Evolutionary conservation across 2,329 filamentous ascomycete species (phyloP), one percentile per base, ranked within the genome.

Genomic region (Colletotrichum euphorbiae): DNA sequence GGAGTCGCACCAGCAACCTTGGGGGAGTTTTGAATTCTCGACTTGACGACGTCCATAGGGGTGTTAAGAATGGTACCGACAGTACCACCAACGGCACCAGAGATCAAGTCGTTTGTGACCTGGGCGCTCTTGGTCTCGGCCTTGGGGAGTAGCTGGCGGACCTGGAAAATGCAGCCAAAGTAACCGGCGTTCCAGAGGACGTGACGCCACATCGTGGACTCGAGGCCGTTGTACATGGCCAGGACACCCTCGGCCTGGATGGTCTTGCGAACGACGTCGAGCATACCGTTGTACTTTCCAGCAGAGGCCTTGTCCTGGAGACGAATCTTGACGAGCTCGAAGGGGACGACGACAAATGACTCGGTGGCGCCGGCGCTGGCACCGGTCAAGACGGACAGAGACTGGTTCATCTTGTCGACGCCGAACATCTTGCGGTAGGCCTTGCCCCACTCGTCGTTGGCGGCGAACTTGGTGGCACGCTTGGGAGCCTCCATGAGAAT

Each of bases 141-240:
- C 77, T 89, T 87, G 70, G 96, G 96, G 52, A 99, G 82, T 73
- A 98, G 84, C 69, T 89, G 87, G 77, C 94, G 92, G 71, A 98
- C 93, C 83, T 99, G 96, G 89, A 97, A 97, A 79, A 99, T 99
- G 82, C 94, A 97, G 76, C 96, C 96, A 80, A 99, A 99, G 87
- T 97, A 98, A 67, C 94, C 95, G 13, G 92, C 89, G 81, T 98
- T 98, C 94, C 94, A 98, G 68, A 86, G 81, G 63, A 86, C 89
- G 81, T 99, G 96, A 71, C 96, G 90, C 96, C 96, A 99, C 83
- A 98, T 84, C 63, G 96, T 99, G 70, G 92, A 95, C 84, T 99
- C 96, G 54, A 99, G 89, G 65, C 96, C 96, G 80, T 98, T 97
- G 87, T 98, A 99, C 78, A 99, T 86, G 69, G 95, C 93, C 71